phyloP scores from a whole-genome alignment of 805 yeast genomes.

The Sugiyamaella americana region DNA sequence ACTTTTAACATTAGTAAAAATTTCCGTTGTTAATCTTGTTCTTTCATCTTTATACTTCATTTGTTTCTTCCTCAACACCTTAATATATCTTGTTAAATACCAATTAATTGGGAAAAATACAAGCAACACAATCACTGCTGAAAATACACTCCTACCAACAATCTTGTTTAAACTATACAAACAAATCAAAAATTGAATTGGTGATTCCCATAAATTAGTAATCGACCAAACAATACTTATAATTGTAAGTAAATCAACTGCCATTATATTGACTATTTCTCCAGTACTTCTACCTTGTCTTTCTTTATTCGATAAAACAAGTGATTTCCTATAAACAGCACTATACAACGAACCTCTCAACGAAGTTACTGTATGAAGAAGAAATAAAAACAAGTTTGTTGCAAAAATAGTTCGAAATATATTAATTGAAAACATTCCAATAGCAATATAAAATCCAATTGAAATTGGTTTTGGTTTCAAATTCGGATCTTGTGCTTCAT shows the following conservation, averaged over 20 bases:
- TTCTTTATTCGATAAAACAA: slow-evolving; percentile 61
- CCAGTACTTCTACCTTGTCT: slow-evolving; percentile 70
- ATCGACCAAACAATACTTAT: slow-evolving; percentile 77
- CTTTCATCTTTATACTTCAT: slow-evolving; percentile 89
- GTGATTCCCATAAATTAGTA: slow-evolving; percentile 86
- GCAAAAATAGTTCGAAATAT: slow-evolving; percentile 69
- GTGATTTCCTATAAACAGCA: slow-evolving; percentile 64
- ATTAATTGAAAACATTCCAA: slow-evolving; percentile 68
- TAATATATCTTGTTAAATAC: slow-evolving; percentile 58
- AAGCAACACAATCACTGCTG: slow-evolving; percentile 73
- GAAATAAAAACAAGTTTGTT: slow-evolving; percentile 73
- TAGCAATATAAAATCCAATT: slow-evolving; percentile 68
- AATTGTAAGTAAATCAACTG: slow-evolving; percentile 85
- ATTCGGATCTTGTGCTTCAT: slow-evolving; percentile 16
- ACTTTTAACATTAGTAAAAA: slow-evolving; percentile 82
- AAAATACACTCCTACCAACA: slow-evolving; percentile 89
- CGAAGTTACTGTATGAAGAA: slow-evolving; percentile 71
- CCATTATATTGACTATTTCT: slow-evolving; percentile 90
- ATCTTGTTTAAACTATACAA: slow-evolving; percentile 63
- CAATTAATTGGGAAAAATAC: slow-evolving; percentile 78
- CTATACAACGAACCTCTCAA: slow-evolving; percentile 50
- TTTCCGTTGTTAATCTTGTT: slow-evolving; percentile 80
- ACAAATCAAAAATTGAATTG: slow-evolving; percentile 78
- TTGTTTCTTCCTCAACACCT: slow-evolving; percentile 69
- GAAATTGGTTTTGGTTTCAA: slow-evolving; percentile 47